phyloP scores from a whole-genome alignment of 31 red algal species.

The Porphyra umbilicalis region DNA sequence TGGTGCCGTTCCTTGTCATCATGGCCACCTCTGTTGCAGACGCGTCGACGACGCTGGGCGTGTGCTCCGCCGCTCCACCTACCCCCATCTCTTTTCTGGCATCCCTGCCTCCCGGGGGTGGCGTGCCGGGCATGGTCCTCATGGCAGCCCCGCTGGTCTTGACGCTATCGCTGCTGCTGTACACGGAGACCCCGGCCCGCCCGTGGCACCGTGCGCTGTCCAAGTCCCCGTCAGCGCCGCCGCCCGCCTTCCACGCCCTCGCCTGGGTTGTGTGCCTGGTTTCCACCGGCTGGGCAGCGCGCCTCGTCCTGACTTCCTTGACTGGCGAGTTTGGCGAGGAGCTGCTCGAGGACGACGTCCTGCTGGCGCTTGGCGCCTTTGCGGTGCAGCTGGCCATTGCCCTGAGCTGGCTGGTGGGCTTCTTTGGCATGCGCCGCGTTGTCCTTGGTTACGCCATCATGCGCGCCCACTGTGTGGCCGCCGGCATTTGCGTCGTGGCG shows the following conservation, averaged over 20 bases:
- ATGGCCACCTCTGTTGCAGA: not conserved
- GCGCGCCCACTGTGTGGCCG: not conserved
- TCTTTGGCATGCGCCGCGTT: not conserved
- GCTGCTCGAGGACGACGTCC: not conserved
- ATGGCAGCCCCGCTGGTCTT: not conserved
- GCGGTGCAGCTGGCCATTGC: not conserved
- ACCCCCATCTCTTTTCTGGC: not conserved
- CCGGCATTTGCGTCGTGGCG: not conserved
- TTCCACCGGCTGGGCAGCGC: not conserved
- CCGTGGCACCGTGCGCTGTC: not conserved
- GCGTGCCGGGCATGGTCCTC: not conserved
- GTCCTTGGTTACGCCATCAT: not conserved
- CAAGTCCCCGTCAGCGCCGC: not conserved
- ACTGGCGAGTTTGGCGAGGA: not conserved
- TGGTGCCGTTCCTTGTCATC: not conserved
- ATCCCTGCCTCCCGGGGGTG: not conserved
- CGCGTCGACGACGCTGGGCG: not conserved
- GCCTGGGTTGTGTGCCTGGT: not conserved
- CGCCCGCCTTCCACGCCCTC: not conserved
- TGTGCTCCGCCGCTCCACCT: not conserved
- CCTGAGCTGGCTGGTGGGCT: not conserved
- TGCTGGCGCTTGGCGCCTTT: not conserved
- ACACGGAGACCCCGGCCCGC: not conserved
- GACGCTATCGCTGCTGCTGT: not conserved
- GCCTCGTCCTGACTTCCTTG: not conserved